Percentiles rank a stretch among this genome's conserved stretches.
phyloP scores from a whole-genome alignment of 1,284 basidiomycete genomes.

The Heterobasidion occidentale region DNA sequence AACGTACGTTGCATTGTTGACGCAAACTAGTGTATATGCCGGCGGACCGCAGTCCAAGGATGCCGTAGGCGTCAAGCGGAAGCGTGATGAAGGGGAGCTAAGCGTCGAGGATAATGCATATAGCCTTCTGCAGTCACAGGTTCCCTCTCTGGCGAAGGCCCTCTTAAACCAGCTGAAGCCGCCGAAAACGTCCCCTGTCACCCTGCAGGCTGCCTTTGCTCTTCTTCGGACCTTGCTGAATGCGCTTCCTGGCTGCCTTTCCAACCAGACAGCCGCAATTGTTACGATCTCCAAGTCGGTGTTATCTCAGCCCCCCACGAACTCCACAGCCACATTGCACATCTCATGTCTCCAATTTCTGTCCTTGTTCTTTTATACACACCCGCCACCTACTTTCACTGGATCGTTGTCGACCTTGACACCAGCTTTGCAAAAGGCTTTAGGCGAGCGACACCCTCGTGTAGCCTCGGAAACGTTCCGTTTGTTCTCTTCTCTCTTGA shows the following conservation, averaged over 20 bases:
- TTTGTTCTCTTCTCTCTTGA: slow-evolving; percentile 65
- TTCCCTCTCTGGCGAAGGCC: slow-evolving; percentile 74
- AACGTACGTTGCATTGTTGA: slow-evolving; percentile 76
- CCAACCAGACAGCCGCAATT: slow-evolving; percentile 59
- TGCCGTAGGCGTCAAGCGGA: slow-evolving; percentile 65
- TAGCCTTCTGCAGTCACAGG: slow-evolving; percentile 62
- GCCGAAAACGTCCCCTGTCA: slow-evolving; percentile 70
- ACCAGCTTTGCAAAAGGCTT: slow-evolving; percentile 65
- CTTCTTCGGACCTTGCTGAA: slow-evolving; percentile 72
- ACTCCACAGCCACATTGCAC: slow-evolving; percentile 68
- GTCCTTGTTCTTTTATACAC: slow-evolving; percentile 75
- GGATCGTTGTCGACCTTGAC: slow-evolving; percentile 59
- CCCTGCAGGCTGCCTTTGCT: slow-evolving; percentile 80
- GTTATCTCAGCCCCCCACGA: slow-evolving; percentile 54
- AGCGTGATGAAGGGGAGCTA: slow-evolving; percentile 67
- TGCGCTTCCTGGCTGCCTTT: slow-evolving; percentile 80
- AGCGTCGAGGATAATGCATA: slow-evolving; percentile 76
- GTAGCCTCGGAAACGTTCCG: slow-evolving; percentile 81
- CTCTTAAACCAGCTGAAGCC: slow-evolving; percentile 81
- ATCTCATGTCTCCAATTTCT: slow-evolving; percentile 83
- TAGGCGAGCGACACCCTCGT: slow-evolving; percentile 68
- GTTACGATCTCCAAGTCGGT: slow-evolving; percentile 56
- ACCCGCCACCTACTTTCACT: slow-evolving; percentile 61
- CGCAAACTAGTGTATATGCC: slow-evolving; percentile 76
- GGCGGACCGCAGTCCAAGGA: slow-evolving; percentile 47